Conservation (phyloP, 2,329 filamentous ascomycete species). For the Nemania serpens region DNA sequence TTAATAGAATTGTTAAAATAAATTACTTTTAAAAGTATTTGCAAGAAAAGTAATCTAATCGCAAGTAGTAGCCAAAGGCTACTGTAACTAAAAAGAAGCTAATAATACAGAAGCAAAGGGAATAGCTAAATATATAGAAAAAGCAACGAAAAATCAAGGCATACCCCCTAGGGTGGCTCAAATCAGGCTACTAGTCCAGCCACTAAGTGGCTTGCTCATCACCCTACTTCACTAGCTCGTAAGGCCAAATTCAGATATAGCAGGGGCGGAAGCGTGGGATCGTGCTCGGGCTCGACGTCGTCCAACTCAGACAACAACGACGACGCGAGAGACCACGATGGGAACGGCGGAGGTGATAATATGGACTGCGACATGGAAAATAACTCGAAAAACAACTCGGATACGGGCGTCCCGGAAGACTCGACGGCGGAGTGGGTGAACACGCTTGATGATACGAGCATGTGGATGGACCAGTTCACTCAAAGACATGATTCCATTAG, state of each 20-base stretch:
- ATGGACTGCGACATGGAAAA: neutral
- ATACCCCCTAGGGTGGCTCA: no score
- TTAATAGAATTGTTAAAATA: no score
- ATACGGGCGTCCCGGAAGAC: neutral
- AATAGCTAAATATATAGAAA: no score
- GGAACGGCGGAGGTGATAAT: neutral
- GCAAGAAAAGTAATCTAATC: no score
- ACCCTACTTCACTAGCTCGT: no score
- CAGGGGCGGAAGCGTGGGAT: constrained; percentile 5
- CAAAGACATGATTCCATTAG: neutral
- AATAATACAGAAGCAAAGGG: no score
- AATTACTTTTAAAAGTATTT: no score
- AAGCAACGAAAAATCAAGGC: no score
- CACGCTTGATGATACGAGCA: constrained; percentile 10
- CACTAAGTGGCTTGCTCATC: no score
- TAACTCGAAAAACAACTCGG: neutral
- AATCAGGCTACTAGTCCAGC: no score
- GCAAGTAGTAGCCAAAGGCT: no score
- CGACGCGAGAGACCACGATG: neutral
- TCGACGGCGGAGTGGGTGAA: constrained; percentile 19
- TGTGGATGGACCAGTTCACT: constrained; percentile 18
- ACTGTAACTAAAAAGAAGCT: no score
- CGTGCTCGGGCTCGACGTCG: constrained; percentile 2
- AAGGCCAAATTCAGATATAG: constrained; percentile 8
- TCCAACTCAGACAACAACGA: constrained; percentile 11